A percentile compares a stretch with the other conserved stretches of the same genome.
phyloP scores from a whole-genome alignment of 2,329 filamentous ascomycete genomes.

The Xylogone sp. region DNA sequence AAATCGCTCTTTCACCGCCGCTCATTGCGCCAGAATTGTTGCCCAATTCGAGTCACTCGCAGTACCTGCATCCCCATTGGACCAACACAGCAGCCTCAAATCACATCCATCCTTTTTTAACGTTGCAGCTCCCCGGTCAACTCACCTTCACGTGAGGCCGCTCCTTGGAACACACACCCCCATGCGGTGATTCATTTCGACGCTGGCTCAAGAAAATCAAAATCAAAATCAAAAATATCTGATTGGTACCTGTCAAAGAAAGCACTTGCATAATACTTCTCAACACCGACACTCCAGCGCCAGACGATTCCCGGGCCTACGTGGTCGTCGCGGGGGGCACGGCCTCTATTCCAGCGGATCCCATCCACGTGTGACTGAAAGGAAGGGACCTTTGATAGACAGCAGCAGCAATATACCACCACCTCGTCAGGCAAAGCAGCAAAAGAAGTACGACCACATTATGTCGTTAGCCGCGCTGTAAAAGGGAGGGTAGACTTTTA shows the following conservation, averaged over 20 bases:
- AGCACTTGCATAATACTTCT: constrained; percentile 15
- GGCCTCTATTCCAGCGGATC: constrained; percentile 16
- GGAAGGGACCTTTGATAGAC: constrained; percentile 3
- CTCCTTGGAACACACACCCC: neutral
- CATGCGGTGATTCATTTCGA: neutral
- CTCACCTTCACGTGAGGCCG: neutral
- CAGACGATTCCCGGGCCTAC: constrained; percentile 18
- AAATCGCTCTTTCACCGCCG: constrained; percentile 1
- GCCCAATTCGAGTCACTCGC: neutral
- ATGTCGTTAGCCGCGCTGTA: neutral
- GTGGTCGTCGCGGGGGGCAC: constrained; percentile 21
- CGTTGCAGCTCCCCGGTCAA: neutral
- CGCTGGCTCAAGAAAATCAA: neutral
- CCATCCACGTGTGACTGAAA: constrained; percentile 24
- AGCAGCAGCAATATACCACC: neutral
- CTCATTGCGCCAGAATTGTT: neutral
- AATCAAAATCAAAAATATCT: constrained; percentile 11
- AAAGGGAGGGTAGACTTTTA: neutral
- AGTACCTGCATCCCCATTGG: neutral
- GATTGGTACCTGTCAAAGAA: constrained; percentile 20
- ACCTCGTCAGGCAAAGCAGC: neutral
- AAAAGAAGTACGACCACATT: neutral
- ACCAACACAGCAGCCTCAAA: neutral
- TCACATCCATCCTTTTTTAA: neutral
- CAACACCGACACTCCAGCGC: constrained; percentile 12